Conservation (phyloP, 2,329 filamentous ascomycete genomes). For the Fusarium citri region DNA sequence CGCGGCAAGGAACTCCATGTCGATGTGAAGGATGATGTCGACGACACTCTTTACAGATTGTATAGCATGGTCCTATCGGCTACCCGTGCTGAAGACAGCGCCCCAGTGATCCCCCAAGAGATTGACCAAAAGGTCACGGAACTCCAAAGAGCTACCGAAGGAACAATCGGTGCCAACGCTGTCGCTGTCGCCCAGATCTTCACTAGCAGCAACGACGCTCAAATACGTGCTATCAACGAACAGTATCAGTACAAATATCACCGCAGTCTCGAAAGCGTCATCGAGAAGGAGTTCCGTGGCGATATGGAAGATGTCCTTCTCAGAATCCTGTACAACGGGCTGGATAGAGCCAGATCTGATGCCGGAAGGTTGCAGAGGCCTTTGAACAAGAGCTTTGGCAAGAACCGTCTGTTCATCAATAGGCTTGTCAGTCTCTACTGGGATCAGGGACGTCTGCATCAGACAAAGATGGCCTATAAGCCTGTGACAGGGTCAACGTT, state of each 20-base stretch:
- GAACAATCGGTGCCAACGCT: slow-evolving; percentile 47
- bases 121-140: slow-evolving; percentile 51
- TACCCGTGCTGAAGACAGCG: slow-evolving; percentile 46
- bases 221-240: slow-evolving; percentile 49
- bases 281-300: slow-evolving; percentile 52
- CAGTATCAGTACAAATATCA: slow-evolving; percentile 50
- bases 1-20: slow-evolving; percentile 46
- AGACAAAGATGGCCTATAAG: slow-evolving; percentile 67
- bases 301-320: slow-evolving; percentile 51
- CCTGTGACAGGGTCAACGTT: slow-evolving; percentile 67
- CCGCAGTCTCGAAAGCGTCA: slow-evolving; percentile 49
- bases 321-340: slow-evolving; percentile 44
- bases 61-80: slow-evolving; percentile 51
- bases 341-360: slow-evolving; percentile 43
- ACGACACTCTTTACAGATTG: slow-evolving; percentile 47
- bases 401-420: slow-evolving; percentile 50
- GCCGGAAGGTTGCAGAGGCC: slow-evolving; percentile 42
- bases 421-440: slow-evolving; percentile 49
- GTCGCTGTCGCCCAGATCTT: slow-evolving; percentile 50
- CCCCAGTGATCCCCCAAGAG: slow-evolving; percentile 43
- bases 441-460: slow-evolving; percentile 46
- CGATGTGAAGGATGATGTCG: slow-evolving; percentile 50
- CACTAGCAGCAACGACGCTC: slow-evolving; percentile 47
- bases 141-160: slow-evolving; percentile 50
- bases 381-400: slow-evolving; percentile 45